Evolutionary conservation across 2,329 filamentous ascomycete species (phyloP), one percentile per base, ranked within the genome.

Genomic region (Alternaria sp.): DNA sequence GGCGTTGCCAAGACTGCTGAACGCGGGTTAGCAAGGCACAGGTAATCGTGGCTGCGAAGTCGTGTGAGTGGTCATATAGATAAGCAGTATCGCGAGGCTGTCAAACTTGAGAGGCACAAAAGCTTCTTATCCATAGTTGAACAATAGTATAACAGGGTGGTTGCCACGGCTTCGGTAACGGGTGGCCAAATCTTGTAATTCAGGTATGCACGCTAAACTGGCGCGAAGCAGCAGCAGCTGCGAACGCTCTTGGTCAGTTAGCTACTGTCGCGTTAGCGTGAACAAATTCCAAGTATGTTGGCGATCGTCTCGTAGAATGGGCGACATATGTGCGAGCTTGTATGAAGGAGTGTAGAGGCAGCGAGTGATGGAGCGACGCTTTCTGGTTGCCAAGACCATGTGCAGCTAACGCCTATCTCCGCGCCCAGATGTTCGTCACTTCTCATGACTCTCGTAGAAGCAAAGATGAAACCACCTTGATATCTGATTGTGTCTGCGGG

Each of bases 391-490:
- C 56, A 59, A 62, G 59, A 59, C 16, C 53, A n/a, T 9, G n/a
- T 2, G 30, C n/a, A 16, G 34, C 41, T 61, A 61, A 58, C 58
- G 50, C 59, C 58, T 51, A 64, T 49, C 57, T 63, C 49, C 53
- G 54, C 44, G 50, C 59, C 48, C 30, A 59, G 48, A 30, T 45
- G 40, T 51, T 54, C 43, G n/a, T 36, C 40, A 49, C 40, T 43
- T 20, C 11, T 20, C n/a, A 32, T 16, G 18, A 49, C 45, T 22
- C 30, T 50, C 34, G 0, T 45, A 34, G 48, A 50, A 51, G 57
- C 63, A 59, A 63, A 38, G 43, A 72, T 72, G 69, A 58, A 61
- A 54, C 55, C 46, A 25, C 27, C 52, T 41, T 66, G 62, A 66
- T 51, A 12, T 18, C 7, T 22, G 9, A 32, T 22, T 46, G 36